Base-by-base conservation (phyloP, 805 yeast genomes). In the Myxozyma neotropica region DNA sequence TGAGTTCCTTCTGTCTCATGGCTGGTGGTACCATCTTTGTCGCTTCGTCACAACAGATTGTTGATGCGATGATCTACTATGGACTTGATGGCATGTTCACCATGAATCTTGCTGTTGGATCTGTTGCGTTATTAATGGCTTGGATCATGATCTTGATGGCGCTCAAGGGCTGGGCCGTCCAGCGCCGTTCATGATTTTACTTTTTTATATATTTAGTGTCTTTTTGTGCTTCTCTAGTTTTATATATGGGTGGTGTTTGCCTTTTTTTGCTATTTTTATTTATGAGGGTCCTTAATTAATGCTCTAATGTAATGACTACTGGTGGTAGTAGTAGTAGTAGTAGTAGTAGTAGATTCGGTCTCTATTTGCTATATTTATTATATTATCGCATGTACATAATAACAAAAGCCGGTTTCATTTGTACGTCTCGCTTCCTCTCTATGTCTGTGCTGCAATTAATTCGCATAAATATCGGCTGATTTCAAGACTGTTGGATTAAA, bases 1-100 rank as follows among this genome's bases (percentile, higher is more conserved):
- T 94, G 36, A 83, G 87, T 0, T 78, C 92, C 15, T 92, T 93
- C 75, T 83, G 91, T 61, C 78, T 94, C 61, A 72, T 94, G 12
- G 81, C 89, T 64, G 99, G 99, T 48, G 99, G 99, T 8, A 74
- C 88, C 63, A 85, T 94, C 27, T 94, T 94, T 72, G 90, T 92
- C 92, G 89, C 90, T 73, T 85, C 94, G 56, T 88, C 95, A 45
- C 93, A 89, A 70, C 95, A 94, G 67, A 83, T 89, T 4, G 84
- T 94, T 33, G 84, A 83, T 67, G 92, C 89, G 21, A 79, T 91
- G 75, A 89, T 89, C 67, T 89, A 84, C 73, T 80, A 91, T 68
- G 96, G 96, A 2, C 78, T 85, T 61, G 89, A 94, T 29, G 78
- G 86, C 53, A 92, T 94, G 97, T 93, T 94, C 74, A 88, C 94